Evolutionary conservation across 73 alveolate genomes (phyloP).

Genomic region (Tetrahymena elliotti): DNA sequence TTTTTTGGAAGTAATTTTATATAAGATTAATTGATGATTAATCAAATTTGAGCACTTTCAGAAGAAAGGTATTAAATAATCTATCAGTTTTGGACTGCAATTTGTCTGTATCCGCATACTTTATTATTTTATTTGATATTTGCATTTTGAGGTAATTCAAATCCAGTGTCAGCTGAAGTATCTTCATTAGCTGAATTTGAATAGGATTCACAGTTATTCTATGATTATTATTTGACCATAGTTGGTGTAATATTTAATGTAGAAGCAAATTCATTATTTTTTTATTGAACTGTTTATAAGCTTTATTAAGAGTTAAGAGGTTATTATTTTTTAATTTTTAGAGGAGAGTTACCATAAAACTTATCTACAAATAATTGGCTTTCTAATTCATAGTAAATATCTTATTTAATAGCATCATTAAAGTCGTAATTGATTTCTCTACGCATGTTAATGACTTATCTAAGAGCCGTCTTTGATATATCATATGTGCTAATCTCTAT

Average conservation of each 20-base stretch:
- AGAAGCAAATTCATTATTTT: not conserved
- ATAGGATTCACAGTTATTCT: not conserved
- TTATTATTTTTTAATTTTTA: not conserved
- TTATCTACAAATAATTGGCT: not conserved
- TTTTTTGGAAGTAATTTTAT: not conserved
- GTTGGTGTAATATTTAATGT: not conserved
- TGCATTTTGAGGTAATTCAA: not conserved
- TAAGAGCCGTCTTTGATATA: not conserved
- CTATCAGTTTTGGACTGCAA: not conserved
- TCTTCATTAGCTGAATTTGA: not conserved
- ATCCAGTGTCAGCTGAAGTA: not conserved
- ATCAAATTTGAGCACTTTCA: not conserved
- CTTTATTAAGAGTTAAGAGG: not conserved
- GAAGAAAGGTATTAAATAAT: not conserved
- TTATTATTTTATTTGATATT: not conserved
- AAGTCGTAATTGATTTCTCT: not conserved
- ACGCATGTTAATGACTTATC: not conserved
- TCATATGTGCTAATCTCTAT: not conserved
- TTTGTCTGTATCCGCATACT: not conserved
- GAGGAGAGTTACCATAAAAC: not conserved
- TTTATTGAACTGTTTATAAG: not conserved
- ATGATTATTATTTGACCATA: not conserved
- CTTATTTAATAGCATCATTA: not conserved
- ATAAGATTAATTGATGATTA: not conserved
- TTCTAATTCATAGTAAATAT: not conserved